Evolutionary conservation across 1,284 basidiomycete genomes (phyloP).

Genomic region (Schizophyllum commune): DNA sequence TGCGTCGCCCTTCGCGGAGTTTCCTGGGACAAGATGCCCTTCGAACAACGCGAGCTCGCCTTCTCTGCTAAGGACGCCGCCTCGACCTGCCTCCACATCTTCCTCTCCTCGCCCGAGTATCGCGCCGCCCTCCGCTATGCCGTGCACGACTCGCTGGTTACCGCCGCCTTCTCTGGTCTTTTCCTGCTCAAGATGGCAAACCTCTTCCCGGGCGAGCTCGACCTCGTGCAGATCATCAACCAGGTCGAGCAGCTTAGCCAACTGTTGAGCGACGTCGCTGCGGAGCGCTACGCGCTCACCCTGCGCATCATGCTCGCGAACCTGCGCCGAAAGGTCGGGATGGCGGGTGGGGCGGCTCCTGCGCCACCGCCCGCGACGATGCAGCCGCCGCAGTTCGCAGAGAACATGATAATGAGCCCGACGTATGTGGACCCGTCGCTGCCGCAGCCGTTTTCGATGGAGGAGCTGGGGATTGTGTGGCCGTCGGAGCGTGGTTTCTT

Average conservation of each 20-base stretch:
- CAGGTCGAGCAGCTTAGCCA: slow-evolving; percentile 84
- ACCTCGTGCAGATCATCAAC: slow-evolving; percentile 61
- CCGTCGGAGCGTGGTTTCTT: slow-evolving; percentile 55
- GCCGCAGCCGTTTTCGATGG: slow-evolving; percentile 67
- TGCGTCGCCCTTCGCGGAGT: slow-evolving; percentile 87
- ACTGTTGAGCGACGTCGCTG: slow-evolving; percentile 76
- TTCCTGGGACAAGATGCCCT: slow-evolving; percentile 91
- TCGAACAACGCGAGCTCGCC: slow-evolving; percentile 88
- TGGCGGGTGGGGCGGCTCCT: slow-evolving; percentile 45
- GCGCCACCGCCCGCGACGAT: slow-evolving; percentile 29
- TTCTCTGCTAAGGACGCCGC: slow-evolving; percentile 93
- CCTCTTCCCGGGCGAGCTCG: slow-evolving; percentile 76
- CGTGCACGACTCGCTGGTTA: slow-evolving; percentile 88
- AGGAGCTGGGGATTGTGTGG: slow-evolving; percentile 77
- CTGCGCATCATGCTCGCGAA: slow-evolving; percentile 87
- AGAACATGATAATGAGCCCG: slow-evolving; percentile 48
- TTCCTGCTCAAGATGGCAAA: slow-evolving; percentile 90
- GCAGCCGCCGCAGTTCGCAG: slow-evolving; percentile 42
- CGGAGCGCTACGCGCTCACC: slow-evolving; percentile 87
- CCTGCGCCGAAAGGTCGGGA: slow-evolving; percentile 77
- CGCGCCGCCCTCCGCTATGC: slow-evolving; percentile 81
- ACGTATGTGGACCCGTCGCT: slow-evolving; percentile 48
- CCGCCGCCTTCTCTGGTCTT: slow-evolving; percentile 85
- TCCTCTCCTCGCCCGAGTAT: slow-evolving; percentile 64
- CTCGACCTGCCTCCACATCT: slow-evolving; percentile 73